A percentile compares a stretch with the other conserved stretches of the same genome.
Evolutionary conservation across 192 early-diverging fungal species (phyloP).

Genomic region (Coemansia sp.): DNA sequence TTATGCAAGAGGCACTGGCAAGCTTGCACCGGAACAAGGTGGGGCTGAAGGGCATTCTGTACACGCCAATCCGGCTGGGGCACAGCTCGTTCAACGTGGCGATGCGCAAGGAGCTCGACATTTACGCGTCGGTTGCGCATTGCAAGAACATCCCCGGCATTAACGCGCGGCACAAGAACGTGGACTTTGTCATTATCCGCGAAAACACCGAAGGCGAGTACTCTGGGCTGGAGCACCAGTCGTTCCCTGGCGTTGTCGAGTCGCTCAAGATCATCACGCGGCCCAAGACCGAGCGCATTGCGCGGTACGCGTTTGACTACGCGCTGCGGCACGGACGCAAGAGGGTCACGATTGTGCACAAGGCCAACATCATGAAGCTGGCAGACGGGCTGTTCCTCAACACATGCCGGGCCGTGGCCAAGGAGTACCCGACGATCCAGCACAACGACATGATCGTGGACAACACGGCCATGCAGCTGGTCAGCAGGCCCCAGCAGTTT

Average conservation of each 20-base stretch:
- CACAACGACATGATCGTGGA: constrained; percentile 99
- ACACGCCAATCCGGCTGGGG: constrained; percentile 83
- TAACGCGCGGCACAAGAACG: constrained; percentile 82
- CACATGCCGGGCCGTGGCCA: constrained; percentile 91
- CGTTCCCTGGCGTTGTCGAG: constrained; percentile 96
- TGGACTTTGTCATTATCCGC: constrained; percentile 98
- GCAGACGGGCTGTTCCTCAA: constrained; percentile 97
- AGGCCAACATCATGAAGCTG: constrained; percentile 99
- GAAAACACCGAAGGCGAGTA: constrained; percentile 99
- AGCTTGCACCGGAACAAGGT: constrained; percentile 94
- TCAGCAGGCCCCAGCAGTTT: constrained; percentile 94
- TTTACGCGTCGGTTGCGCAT: constrained; percentile 92
- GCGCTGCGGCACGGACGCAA: constrained; percentile 95
- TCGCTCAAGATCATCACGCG: constrained; percentile 97
- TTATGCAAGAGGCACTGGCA: constrained; percentile 86
- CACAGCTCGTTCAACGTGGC: constrained; percentile 96
- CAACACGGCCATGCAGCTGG: constrained; percentile 99
- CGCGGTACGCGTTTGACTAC: constrained; percentile 97
- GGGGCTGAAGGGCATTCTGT: constrained; percentile 89
- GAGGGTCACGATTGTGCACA: constrained; percentile 98
- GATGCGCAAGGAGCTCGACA: constrained; percentile 96
- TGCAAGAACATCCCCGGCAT: constrained; percentile 87
- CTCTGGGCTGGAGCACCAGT: constrained; percentile 97
- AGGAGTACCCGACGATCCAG: constrained; percentile 89
- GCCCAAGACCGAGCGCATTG: constrained; percentile 98